Percentiles rank a stretch among this genome's conserved stretches.
Conservation (phyloP, 1,284 basidiomycete species). For the Mycena citricolor region DNA sequence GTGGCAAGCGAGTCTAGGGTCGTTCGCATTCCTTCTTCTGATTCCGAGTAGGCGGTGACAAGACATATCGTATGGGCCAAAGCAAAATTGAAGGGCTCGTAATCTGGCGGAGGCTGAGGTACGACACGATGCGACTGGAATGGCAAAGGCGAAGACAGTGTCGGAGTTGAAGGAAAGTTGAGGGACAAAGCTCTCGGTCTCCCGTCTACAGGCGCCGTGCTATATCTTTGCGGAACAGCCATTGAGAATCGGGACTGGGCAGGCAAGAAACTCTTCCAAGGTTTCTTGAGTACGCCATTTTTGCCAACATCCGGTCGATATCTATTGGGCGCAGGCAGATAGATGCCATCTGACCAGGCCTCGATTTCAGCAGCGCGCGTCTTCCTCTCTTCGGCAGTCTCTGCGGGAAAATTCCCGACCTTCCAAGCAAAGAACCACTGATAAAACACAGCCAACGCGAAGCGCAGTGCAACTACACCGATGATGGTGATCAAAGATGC, state of each 20-base stretch:
- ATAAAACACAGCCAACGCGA: conserved; percentile 95
- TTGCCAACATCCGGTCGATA: conserved; percentile 89
- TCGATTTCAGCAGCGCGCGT: conserved; percentile 90
- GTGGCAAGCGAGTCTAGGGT: conserved; percentile 97
- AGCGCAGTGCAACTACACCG: conserved; percentile 94
- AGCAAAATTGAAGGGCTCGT: conserved; percentile 95
- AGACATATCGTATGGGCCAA: conserved; percentile 93
- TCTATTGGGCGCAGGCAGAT: conserved; percentile 87
- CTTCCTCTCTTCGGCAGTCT: conserved; percentile 92
- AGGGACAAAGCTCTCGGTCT: no score
- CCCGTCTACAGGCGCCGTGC: no score
- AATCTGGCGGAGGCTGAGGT: conserved; percentile 89
- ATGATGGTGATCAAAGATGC: conserved; percentile 97
- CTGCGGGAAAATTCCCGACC: conserved; percentile 89
- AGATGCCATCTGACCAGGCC: conserved; percentile 96
- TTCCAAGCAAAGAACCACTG: conserved; percentile 97
- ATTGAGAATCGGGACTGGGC: conserved; percentile 85
- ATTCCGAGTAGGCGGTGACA: conserved; percentile 98
- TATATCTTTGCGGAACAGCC: conserved; percentile 45
- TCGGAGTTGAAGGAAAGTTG: no score
- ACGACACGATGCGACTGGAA: conserved; percentile 92
- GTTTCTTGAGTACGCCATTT: conserved; percentile 41
- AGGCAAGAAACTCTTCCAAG: conserved; percentile 73
- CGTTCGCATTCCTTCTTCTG: conserved; percentile 93
- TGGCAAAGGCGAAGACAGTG: conserved; percentile 84